Evolutionary conservation across 108 stramenopile genomes (phyloP), one percentile per base, ranked within the genome.

Genomic region (Chaetoceros tenuissimus): DNA sequence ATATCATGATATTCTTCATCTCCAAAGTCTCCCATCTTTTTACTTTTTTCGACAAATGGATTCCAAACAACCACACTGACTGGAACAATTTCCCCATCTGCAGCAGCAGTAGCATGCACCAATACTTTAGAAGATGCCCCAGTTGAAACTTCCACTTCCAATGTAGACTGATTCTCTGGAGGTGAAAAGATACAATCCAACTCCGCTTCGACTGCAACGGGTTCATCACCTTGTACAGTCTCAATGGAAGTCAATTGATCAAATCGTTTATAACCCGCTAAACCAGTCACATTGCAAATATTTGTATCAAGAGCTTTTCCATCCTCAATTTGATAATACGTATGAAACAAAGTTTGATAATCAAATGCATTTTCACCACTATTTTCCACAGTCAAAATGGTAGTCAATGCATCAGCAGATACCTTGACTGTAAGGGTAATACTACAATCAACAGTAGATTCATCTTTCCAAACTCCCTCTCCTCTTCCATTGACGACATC

Each of bases 331-430:
- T 62, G 19, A 48, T 71, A 85, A 48, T 87, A 92, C 17, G 80
- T 83, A 66, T 92, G 89, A 8, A 82, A 68, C 31, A 92, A 48
- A 17, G 79, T 68, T 68, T 92, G 80, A 57, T 85, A 83, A 19
- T 63, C 57, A 61, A 83, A 87, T 1, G 64, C 52, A 16, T 72
- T 60, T 3, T 13, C 53, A 20, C 72, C 80, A 13, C 68, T 73
- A 66, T 92, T 92, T 44, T 81, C 53, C 18, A 92, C 69, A 26
- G 48, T 68, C 25, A 92, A 46, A 1, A 63, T 81, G 2, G 81
- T 87, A 0, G 70, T 70, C 60, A 91, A 63, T 18, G 66, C 57
- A 7, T 53, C 51, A 0, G 31, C 72, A 30, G 60, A 51, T 30
- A 91, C 65, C 50, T 62, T 67, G 47, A 89, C 74, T 13, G 68